phyloP scores from a whole-genome alignment of 2,329 filamentous ascomycete genomes.

The Neurospora crassa region DNA sequence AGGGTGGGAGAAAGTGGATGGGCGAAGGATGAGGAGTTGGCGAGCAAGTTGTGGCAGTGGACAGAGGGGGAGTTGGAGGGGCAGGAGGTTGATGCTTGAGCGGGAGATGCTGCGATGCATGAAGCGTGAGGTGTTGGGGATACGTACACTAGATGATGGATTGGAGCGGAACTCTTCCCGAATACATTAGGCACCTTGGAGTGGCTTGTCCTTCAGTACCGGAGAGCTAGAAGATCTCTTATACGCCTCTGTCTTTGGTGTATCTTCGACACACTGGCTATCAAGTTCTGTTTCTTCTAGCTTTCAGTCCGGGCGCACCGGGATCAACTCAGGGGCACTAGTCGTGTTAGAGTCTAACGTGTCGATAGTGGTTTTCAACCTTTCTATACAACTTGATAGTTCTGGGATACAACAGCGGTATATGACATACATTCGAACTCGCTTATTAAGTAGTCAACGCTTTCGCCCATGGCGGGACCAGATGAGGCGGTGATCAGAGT shows the following conservation, averaged over 20 bases:
- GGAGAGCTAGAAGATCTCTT: background rate
- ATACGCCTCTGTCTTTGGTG: background rate
- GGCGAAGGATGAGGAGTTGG: constrained; percentile 17
- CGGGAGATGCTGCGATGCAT: too few species aligned
- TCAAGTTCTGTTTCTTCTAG: background rate
- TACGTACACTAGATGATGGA: too few species aligned
- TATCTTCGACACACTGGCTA: background rate
- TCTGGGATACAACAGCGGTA: background rate
- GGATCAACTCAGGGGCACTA: too few species aligned
- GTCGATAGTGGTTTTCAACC: too few species aligned
- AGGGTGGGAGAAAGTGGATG: constrained; percentile 8
- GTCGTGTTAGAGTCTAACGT: too few species aligned
- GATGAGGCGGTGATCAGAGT: too few species aligned
- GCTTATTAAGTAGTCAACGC: background rate
- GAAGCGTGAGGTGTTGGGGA: too few species aligned
- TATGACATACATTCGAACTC: background rate
- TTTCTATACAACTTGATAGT: too few species aligned
- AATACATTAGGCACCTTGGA: too few species aligned
- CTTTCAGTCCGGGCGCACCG: too few species aligned
- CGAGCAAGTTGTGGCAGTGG: constrained; percentile 23
- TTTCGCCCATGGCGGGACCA: too few species aligned
- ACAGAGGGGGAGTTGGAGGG: constrained; percentile 22
- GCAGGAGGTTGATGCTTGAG: constrained; percentile 5
- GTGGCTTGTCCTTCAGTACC: background rate
- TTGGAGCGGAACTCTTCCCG: too few species aligned